These are phyloP conservation scores for Aschersonia sp. DNA, from an alignment of 2,329 filamentous ascomycete species.

Conservation along the genomic window DNA sequence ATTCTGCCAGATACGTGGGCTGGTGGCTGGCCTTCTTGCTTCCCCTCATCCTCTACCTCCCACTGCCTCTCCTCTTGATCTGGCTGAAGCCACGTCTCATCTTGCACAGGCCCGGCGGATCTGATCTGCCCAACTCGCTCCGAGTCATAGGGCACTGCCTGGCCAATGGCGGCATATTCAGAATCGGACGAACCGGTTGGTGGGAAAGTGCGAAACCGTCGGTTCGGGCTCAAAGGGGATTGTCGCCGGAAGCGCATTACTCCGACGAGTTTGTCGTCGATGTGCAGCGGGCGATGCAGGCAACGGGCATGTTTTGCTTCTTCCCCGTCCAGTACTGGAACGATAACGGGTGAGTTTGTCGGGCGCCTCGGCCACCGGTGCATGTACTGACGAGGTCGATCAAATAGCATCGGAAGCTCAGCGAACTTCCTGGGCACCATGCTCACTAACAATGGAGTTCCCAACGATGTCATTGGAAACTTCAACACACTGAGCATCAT, in stretches of 20 bases:
- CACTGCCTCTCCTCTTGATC: constrained; percentile 42
- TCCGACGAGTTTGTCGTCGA: constrained; percentile 55
- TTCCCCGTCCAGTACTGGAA: constrained; percentile 24
- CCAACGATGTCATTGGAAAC: constrained; percentile 46
- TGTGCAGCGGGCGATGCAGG: constrained; percentile 34
- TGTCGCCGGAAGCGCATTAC: constrained; percentile 36
- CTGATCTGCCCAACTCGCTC: constrained; percentile 44
- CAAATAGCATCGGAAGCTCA: constrained; percentile 16
- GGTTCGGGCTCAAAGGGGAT: constrained; percentile 24
- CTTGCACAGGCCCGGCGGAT: constrained; percentile 45
- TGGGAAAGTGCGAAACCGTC: constrained; percentile 47
- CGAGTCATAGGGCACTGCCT: constrained; percentile 39
- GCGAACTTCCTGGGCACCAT: constrained; percentile 22
- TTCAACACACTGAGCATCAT: constrained; percentile 46
- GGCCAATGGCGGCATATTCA: constrained; percentile 32
- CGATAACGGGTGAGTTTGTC: constrained; percentile 15
- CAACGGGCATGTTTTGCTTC: constrained; percentile 26
- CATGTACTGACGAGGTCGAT: not conserved
- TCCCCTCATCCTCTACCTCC: constrained; percentile 36
- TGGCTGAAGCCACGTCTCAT: constrained; percentile 42
- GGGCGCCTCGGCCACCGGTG: not conserved
- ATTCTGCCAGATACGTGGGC: constrained; percentile 35
- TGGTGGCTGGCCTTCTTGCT: constrained; percentile 33
- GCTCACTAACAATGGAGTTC: constrained; percentile 32
- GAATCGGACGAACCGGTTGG: constrained; percentile 37